Conservation (phyloP, 2,329 filamentous ascomycete genomes). For the Penicillium griseofulvum region DNA sequence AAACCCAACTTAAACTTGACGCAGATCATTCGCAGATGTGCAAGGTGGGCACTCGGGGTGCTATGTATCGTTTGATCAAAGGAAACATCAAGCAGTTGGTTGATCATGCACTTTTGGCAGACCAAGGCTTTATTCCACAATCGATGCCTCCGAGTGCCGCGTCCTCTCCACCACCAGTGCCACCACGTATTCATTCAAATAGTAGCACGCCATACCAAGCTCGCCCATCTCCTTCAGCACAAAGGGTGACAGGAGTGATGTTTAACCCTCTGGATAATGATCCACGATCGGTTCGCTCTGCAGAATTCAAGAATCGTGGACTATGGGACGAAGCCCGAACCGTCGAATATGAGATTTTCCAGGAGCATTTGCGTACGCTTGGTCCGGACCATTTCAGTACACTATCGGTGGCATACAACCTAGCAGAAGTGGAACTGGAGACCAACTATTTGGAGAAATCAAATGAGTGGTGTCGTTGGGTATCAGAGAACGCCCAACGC, state of each 20-base stretch:
- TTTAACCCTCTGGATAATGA: conserved; percentile 27
- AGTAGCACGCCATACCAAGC: conserved; percentile 27
- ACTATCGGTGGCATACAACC: conserved; percentile 25
- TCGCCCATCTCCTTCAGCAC: conserved; percentile 8
- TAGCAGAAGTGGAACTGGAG: conserved; percentile 30
- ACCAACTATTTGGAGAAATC: conserved; percentile 25
- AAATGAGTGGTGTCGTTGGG: conserved; percentile 33
- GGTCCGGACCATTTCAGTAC: conserved; percentile 32
- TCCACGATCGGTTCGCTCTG: conserved; percentile 26
- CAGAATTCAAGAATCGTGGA: conserved; percentile 27
- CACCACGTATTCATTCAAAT: conserved; percentile 29
- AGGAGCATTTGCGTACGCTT: conserved; percentile 28
- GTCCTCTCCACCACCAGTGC: conserved; percentile 22
- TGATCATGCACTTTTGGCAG: conserved; percentile 29
- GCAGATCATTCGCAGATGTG: conserved; percentile 39
- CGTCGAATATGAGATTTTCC: conserved; percentile 31
- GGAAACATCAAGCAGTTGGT: conserved; percentile 35
- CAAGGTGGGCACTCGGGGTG: conserved; percentile 28
- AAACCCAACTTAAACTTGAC: conserved; percentile 36
- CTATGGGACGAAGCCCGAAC: conserved; percentile 31
- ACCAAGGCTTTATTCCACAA: conserved; percentile 32
- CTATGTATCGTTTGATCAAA: conserved; percentile 33
- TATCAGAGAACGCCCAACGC: conserved; percentile 26
- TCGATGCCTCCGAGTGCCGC: conserved; percentile 13
- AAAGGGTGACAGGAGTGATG: conserved; percentile 19